Percentiles rank a stretch among this genome's conserved stretches.
Evolutionary conservation across 345 rosid species (phyloP).

Genomic region (Salix dunnii): DNA sequence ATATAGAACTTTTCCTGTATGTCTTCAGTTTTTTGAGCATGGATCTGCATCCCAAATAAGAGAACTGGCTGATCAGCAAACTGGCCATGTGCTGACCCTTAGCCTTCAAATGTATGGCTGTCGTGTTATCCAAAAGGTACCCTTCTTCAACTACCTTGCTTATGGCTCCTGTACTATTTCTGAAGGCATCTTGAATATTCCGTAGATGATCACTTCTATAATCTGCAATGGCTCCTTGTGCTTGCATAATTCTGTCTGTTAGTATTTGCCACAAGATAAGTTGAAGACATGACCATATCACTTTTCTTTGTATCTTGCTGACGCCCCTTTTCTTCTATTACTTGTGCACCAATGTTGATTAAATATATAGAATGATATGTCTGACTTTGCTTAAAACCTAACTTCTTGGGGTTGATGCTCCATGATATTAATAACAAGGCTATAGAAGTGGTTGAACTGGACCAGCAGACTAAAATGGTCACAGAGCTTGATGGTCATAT

Average conservation of each 20-base stretch:
- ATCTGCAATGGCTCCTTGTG: not conserved
- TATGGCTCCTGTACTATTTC: not conserved
- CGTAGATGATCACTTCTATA: not conserved
- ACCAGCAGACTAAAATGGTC: conserved; percentile 86
- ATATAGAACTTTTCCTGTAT: not conserved
- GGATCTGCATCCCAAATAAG: conserved; percentile 79
- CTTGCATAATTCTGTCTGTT: not conserved
- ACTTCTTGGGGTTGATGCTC: not conserved
- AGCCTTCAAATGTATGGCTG: conserved; percentile 99
- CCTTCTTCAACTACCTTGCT: not conserved
- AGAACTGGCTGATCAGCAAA: conserved; percentile 76
- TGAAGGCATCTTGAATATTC: not conserved
- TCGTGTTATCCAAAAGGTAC: conserved; percentile 94
- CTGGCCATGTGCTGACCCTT: conserved; percentile 74
- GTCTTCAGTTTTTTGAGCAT: conserved; percentile 87
- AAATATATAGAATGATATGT: not conserved
- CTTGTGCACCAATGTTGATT: not conserved
- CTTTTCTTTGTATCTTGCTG: not conserved
- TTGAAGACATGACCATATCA: not conserved
- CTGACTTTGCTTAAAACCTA: not conserved
- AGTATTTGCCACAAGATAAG: not conserved
- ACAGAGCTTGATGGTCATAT: conserved; percentile 88
- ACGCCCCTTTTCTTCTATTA: not conserved
- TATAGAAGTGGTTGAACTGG: conserved; percentile 85
- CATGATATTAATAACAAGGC: conserved; percentile 47